Conservation (phyloP, 768 basidiomycete species). For the Mycena rosella region DNA sequence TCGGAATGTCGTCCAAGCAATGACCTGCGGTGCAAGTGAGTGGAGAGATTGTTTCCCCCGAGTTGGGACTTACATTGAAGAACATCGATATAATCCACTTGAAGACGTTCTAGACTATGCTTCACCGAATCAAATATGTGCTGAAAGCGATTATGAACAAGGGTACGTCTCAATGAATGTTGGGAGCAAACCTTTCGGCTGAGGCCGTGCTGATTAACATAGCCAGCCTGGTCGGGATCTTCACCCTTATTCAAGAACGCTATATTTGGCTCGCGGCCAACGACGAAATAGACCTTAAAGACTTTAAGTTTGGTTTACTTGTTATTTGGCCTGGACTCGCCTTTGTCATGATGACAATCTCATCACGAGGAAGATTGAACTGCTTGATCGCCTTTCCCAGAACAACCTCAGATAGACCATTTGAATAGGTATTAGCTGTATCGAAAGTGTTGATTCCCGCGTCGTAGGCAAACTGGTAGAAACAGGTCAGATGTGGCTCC, state of each 20-base stretch:
- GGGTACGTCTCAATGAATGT: background rate
- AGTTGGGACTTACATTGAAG: conserved; percentile 67
- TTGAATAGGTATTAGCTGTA: conserved; percentile 73
- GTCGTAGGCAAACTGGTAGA: conserved; percentile 54
- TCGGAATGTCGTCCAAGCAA: conserved; percentile 72
- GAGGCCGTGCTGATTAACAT: conserved; percentile 66
- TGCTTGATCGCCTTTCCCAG: conserved; percentile 81
- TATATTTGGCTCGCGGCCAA: conserved; percentile 41
- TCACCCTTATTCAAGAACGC: conserved; percentile 23
- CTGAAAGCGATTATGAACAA: conserved; percentile 46
- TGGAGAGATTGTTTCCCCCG: conserved; percentile 45
- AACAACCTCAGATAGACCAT: conserved; percentile 74
- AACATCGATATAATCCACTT: conserved; percentile 83
- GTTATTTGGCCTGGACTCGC: conserved; percentile 42
- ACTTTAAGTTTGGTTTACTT: background rate
- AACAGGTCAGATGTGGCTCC: background rate
- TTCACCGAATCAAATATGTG: conserved; percentile 81
- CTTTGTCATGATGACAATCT: conserved; percentile 86
- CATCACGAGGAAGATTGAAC: conserved; percentile 75
- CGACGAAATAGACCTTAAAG: conserved; percentile 55
- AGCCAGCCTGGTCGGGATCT: conserved; percentile 57
- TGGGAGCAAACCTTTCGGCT: conserved; percentile 54
- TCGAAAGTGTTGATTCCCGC: conserved; percentile 76
- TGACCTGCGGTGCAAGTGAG: conserved; percentile 51
- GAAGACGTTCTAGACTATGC: conserved; percentile 71